A percentile compares a stretch with the other conserved stretches of the same genome.
phyloP scores from a whole-genome alignment of 225 moss, liverwort and hornwort genomes.

The Climacium dendroides region DNA sequence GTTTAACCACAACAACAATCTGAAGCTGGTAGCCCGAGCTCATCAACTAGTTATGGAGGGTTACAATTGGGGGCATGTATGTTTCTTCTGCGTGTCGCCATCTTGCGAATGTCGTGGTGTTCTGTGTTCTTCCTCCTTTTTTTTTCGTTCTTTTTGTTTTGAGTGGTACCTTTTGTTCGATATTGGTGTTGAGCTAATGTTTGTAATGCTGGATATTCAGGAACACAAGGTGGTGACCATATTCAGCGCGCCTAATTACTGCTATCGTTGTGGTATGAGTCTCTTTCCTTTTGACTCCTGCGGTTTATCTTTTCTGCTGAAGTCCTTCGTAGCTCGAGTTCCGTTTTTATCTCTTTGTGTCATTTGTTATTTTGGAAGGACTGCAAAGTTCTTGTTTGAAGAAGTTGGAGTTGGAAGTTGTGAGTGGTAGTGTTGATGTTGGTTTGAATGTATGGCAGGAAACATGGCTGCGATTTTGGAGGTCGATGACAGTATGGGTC shows the following conservation, averaged over 20 bases:
- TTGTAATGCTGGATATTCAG: constrained; percentile 8
- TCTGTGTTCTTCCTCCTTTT: background rate
- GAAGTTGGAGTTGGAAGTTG: background rate
- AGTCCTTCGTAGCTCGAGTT: background rate
- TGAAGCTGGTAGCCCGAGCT: constrained; percentile 70
- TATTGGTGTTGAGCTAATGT: background rate
- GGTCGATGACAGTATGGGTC: constrained; percentile 49
- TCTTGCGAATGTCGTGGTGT: background rate
- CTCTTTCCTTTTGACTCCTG: background rate
- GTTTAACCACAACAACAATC: constrained; percentile 75
- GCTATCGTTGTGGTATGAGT: constrained; percentile 76
- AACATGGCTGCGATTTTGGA: constrained; percentile 58
- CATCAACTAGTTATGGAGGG: constrained; percentile 93
- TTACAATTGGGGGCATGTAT: constrained; percentile 53
- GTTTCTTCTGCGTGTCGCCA: background rate
- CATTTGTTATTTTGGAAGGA: background rate
- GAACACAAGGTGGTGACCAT: constrained; percentile 97
- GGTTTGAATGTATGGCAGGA: background rate
- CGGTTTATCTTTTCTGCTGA: background rate
- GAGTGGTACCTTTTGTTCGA: background rate
- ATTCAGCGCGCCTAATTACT: constrained; percentile 97
- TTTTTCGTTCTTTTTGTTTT: too few species aligned
- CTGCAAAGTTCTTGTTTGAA: background rate
- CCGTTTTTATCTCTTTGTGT: background rate
- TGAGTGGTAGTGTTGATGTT: background rate